Base-by-base conservation (phyloP, 495 filamentous ascomycete species). In the Annulohypoxylon maeteangense region DNA sequence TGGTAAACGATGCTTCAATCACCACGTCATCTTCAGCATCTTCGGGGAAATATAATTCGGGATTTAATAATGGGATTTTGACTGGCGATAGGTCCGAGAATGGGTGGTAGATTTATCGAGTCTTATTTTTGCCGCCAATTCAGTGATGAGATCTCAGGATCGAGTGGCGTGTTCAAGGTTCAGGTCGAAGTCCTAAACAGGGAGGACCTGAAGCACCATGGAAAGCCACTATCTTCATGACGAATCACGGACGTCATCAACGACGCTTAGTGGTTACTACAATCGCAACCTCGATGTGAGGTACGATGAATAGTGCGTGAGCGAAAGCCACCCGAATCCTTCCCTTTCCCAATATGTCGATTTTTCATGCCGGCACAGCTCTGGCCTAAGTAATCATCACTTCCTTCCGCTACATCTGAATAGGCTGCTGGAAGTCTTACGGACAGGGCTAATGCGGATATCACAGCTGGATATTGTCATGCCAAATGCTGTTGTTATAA, bases 11-110 rank as follows among this genome's bases (percentile, higher is more conserved):
- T 20, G 29, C 29, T 29, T 29, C 23, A 27, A 20, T 32, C 29
- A 54, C 50, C 50, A 54, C 50, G 50, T 54, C 50, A 54, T 22
- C 50, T 54, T 34, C 1, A 32, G n/a, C 22, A 29, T 25, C 23
- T 3, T 29, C 23, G 23, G 5, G 1, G 12, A 29, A 51, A 29
- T 51, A 51, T 48, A 48, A 48, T 20, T 48, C 45, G 25, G 25
- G 45, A 3, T 25, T 20, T 22, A 25, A 48, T 48, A 25, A 25
- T 25, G 45, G 45, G 20, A 11, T 11, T 31, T 16, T 4, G n/a
- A 31, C 4, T 6, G 6, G 8, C 29, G 18, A 54, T 29, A 34
- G n/a, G 29, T 6, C 29, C 7, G n/a, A 34, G 5, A 16, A 54
- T 20, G n/a, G 29, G 20, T 31, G 27, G 29, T 34, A 34, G 27